Evolutionary conservation across 2,329 filamentous ascomycete species (phyloP).

Genomic region (Alternaria arborescens): DNA sequence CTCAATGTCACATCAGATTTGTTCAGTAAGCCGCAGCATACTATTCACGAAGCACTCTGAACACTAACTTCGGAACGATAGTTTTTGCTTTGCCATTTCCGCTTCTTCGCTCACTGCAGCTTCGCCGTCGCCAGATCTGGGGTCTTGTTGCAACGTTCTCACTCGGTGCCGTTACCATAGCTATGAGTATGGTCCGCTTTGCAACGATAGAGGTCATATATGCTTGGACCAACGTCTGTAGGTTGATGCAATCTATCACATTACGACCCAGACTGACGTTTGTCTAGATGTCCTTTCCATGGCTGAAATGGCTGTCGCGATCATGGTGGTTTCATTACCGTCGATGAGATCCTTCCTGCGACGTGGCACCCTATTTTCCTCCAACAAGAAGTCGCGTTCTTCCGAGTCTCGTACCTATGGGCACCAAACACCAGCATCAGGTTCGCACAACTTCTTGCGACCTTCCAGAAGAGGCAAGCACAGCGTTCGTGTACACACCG

Average conservation of each 20-base stretch:
- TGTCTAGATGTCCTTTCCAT: conserved; percentile 33
- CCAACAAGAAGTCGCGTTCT: conserved; percentile 24
- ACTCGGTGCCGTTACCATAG: conserved; percentile 32
- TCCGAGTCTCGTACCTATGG: conserved; percentile 19
- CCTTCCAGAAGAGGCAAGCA: conserved; percentile 18
- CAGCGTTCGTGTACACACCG: conserved; percentile 15
- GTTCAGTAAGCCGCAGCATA: conserved; percentile 14
- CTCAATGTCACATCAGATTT: conserved; percentile 25
- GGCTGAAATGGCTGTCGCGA: conserved; percentile 38
- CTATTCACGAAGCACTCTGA: not conserved
- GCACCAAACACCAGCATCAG: conserved; percentile 14
- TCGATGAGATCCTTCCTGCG: conserved; percentile 35
- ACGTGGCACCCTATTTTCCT: conserved; percentile 30
- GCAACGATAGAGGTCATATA: conserved; percentile 32
- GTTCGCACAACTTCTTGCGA: conserved; percentile 17
- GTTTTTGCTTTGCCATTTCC: conserved; percentile 36
- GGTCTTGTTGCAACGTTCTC: conserved; percentile 35
- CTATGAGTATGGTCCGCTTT: conserved; percentile 33
- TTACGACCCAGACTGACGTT: not conserved
- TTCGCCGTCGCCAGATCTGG: conserved; percentile 31
- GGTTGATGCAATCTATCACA: conserved; percentile 4
- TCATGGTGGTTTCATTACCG: conserved; percentile 38
- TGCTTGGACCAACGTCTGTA: conserved; percentile 39
- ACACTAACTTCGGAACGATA: conserved; percentile 1
- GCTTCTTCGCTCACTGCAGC: conserved; percentile 29